These are phyloP conservation scores for Rubia yunnanensis DNA, from an alignment of 257 asterid species.

Conservation along the genomic window DNA sequence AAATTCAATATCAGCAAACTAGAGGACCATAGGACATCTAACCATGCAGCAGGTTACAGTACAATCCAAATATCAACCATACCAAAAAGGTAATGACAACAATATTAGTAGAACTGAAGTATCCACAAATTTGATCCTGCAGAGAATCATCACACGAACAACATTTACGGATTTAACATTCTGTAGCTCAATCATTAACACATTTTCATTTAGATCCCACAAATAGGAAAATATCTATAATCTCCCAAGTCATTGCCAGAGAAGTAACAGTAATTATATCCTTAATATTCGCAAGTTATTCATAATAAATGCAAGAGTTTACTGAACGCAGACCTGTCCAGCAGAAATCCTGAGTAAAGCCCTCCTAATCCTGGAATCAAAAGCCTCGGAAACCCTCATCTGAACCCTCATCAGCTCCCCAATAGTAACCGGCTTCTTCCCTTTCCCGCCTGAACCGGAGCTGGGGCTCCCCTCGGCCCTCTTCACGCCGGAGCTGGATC, in stretches of 20 bases:
- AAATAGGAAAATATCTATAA: not conserved
- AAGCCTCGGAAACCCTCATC: slow-evolving; percentile 74
- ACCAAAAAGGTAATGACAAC: not conserved
- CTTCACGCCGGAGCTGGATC: slow-evolving; percentile 55
- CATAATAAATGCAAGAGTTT: not conserved
- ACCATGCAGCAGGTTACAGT: not conserved
- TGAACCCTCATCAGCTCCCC: slow-evolving; percentile 89
- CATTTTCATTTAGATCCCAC: slow-evolving; percentile 5
- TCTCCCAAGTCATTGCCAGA: not conserved
- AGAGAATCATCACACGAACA: not conserved
- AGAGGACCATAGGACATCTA: not conserved
- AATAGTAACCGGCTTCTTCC: slow-evolving; percentile 65
- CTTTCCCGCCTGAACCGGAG: slow-evolving; percentile 46
- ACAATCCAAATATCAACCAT: not conserved
- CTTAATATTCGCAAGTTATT: not conserved
- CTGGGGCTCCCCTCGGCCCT: slow-evolving; percentile 27
- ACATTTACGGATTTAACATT: too few relatives aligned
- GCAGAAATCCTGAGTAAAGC: slow-evolving; percentile 91
- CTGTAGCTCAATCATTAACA: not conserved
- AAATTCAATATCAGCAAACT: not conserved
- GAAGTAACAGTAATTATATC: not conserved
- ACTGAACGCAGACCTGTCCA: slow-evolving; percentile 55
- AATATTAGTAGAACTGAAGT: too few relatives aligned
- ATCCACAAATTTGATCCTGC: not conserved
- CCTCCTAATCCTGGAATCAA: slow-evolving; percentile 84